These are phyloP conservation scores for Filosporella fistucella DNA, from an alignment of 495 filamentous ascomycete species.

Conservation along the genomic window DNA sequence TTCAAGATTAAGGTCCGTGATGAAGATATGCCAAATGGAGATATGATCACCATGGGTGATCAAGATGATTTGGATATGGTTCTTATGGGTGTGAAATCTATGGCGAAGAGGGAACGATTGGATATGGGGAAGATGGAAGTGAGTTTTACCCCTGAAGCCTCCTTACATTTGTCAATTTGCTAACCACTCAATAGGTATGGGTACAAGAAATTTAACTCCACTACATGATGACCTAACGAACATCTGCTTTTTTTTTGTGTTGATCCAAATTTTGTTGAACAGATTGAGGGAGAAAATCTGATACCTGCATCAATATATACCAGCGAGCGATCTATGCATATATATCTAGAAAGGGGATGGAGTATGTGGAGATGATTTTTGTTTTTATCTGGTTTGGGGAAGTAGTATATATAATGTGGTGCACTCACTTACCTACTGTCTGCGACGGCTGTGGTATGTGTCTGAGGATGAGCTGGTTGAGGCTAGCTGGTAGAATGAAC, in stretches of 20 bases:
- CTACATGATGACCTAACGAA: background rate
- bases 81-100: conserved; percentile 58
- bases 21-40: conserved; percentile 68
- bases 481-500: too few relatives aligned
- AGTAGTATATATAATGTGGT: too few relatives aligned
- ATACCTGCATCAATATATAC: conserved; percentile 18
- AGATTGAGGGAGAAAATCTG: too few relatives aligned
- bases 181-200: conserved; percentile 24
- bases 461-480: too few relatives aligned
- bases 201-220: conserved; percentile 21
- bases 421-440: too few relatives aligned
- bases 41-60: conserved; percentile 96
- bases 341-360: conserved; percentile 16
- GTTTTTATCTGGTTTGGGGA: too few relatives aligned
- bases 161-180: background rate
- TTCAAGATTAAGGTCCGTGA: conserved; percentile 84
- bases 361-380: conserved; percentile 8
- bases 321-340: conserved; percentile 18
- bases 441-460: too few relatives aligned
- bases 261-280: too few relatives aligned
- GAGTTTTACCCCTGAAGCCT: conserved; percentile 31
- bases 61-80: conserved; percentile 93
- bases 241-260: conserved; percentile 1
- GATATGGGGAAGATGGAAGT: conserved; percentile 98
- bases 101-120: conserved; percentile 64